phyloP scores from a whole-genome alignment of 352 stramenopile genomes.

The Phytophthora boehmeriae region DNA sequence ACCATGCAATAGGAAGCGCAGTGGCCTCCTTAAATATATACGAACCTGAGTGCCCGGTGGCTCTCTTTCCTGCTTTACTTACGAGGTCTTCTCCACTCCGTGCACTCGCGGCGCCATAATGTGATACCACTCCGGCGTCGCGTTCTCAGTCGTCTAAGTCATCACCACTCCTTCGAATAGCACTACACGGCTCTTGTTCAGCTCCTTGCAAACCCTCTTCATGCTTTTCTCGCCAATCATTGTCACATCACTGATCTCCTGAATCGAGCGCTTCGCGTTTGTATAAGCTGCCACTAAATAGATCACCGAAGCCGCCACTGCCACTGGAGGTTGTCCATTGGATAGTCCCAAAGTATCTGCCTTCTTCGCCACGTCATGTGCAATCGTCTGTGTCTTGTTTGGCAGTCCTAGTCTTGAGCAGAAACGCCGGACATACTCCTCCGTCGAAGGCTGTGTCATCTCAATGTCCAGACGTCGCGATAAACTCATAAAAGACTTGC shows the following conservation, averaged over 20 bases:
- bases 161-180: slow-evolving; percentile 79
- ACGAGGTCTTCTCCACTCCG: slow-evolving; percentile 21
- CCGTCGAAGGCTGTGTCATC: slow-evolving; percentile 69
- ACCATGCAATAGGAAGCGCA: slow-evolving; percentile 48
- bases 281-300: slow-evolving; percentile 87
- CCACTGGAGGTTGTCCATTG: slow-evolving; percentile 71
- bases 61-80: slow-evolving; percentile 34
- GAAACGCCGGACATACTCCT: slow-evolving; percentile 82
- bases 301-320: slow-evolving; percentile 78
- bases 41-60: slow-evolving; percentile 39
- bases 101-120: slow-evolving; percentile 8
- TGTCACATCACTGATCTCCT: slow-evolving; percentile 84
- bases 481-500: slow-evolving; percentile 81
- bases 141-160: slow-evolving; percentile 38
- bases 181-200: slow-evolving; percentile 83
- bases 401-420: slow-evolving; percentile 75
- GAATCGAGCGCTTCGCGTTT: slow-evolving; percentile 76
- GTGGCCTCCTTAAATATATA: slow-evolving; percentile 59
- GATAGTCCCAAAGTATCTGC: slow-evolving; percentile 68
- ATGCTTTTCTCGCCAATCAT: slow-evolving; percentile 86
- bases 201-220: slow-evolving; percentile 86
- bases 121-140: slow-evolving; percentile 3
- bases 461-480: slow-evolving; percentile 61
- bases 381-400: slow-evolving; percentile 80
- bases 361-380: slow-evolving; percentile 78